Percentiles rank a stretch among this genome's conserved stretches.
Conservation (phyloP, 352 stramenopile genomes). For the Pythium rishiriense region DNA sequence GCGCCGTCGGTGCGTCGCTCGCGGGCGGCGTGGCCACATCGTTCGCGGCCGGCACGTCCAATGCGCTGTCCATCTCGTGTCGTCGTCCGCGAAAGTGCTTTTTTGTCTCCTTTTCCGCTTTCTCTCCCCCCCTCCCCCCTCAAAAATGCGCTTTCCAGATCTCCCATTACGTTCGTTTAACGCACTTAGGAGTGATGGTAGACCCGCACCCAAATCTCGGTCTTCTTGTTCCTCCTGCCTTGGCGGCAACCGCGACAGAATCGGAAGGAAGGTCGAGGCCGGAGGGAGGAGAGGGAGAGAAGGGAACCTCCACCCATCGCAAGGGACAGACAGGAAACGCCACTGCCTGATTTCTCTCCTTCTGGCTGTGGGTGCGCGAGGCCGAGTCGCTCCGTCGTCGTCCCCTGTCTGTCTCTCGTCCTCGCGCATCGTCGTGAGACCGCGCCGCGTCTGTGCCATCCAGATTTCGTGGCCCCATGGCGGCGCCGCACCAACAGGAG, state of each 20-base stretch:
- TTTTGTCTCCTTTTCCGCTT: no score
- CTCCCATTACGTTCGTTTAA: background rate
- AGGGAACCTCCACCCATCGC: background rate
- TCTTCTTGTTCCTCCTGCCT: background rate
- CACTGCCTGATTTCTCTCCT: no score
- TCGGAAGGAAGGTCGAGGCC: background rate
- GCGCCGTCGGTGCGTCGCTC: background rate
- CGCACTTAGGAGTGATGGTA: background rate
- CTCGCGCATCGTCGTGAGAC: no score
- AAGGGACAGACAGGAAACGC: no score
- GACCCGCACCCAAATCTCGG: background rate
- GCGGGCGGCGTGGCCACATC: background rate
- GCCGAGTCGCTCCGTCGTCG: no score
- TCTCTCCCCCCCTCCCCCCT: background rate
- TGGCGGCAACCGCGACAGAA: background rate
- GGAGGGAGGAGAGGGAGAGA: background rate
- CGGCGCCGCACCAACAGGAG: slow-evolving; percentile 24
- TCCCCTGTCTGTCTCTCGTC: no score
- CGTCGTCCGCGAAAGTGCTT: slow-evolving; percentile 5
- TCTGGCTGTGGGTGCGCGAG: no score
- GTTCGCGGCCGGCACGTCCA: background rate
- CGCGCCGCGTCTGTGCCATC: no score
- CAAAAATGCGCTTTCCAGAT: slow-evolving; percentile 10
- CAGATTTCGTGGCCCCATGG: no score
- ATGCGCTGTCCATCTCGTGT: background rate